Evolutionary conservation across 805 yeast genomes (phyloP), one percentile per base, ranked within the genome.

Genomic region (Wickerhamomyces canadensis): DNA sequence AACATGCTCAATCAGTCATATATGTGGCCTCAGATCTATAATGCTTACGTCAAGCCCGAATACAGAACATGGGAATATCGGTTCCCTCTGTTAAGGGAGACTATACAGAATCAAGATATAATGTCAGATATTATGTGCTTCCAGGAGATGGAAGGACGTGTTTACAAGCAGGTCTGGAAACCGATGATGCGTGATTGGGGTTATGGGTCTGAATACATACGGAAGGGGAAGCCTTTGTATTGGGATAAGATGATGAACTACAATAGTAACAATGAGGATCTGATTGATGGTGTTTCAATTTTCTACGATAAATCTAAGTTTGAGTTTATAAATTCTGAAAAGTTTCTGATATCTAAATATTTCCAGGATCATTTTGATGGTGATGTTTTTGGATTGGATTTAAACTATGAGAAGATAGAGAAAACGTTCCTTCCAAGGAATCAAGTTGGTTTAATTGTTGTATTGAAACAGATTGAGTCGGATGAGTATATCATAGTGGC

Each of bases 271-370:
- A 67, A 66, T 30, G 65, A 63, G 47, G 38, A 27, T 4, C 27
- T 45, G 9, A 68, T 78, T 66, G 84, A 78, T 52, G 84, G 84
- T 8, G 80, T 76, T 9, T 71, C 78, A 0, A 62, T 78, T 4
- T 75, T 76, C 47, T 68, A 68, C 38, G 74, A 76, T 42, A 45
- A 50, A n/a, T 54, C 60, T 14, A 68, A 70, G 44, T 77, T 78
- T 41, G 70, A 72, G 19, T 54, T 53, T 27, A 35, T 64, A 3
- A 60, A 62, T 19, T 54, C 60, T 4, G 49, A 58, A 14, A 57
- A 61, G 18, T 57, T 65, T n/a, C 49, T 55, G 37, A 51, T 65
- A 23, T 31, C 49, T 5, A 38, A 52, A 12, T 47, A 50, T 29
- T 50, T 35, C 15, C 18, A 18, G n/a, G 28, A 35, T 12, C 27